Evolutionary conservation across 1,284 basidiomycete genomes (phyloP).

Genomic region (Rhizoctonia solani): DNA sequence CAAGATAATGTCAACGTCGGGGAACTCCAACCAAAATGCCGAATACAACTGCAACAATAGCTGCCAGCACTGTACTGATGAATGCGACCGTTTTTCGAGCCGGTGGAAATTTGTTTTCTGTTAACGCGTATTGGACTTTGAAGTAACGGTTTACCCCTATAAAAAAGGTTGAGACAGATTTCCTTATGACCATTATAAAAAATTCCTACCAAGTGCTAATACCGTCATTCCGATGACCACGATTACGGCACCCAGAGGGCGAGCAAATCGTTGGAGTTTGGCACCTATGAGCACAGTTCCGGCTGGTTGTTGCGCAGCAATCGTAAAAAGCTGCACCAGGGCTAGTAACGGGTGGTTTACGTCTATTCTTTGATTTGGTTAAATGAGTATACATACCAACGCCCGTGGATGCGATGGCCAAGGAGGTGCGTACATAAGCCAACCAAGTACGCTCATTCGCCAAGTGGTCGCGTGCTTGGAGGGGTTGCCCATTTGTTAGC

Average conservation of each 20-base stretch:
- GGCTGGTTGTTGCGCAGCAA: conserved; percentile 42
- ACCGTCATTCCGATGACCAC: conserved; percentile 58
- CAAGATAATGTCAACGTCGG: conserved; percentile 2
- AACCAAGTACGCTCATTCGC: conserved; percentile 51
- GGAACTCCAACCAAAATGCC: conserved; percentile 48
- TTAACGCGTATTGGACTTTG: conserved; percentile 57
- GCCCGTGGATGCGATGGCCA: conserved; percentile 59
- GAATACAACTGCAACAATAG: conserved; percentile 57
- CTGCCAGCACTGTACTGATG: conserved; percentile 52
- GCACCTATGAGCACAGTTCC: conserved; percentile 41
- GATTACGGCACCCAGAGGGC: conserved; percentile 59
- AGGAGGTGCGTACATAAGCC: conserved; percentile 51
- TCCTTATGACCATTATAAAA: background rate
- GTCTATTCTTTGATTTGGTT: background rate
- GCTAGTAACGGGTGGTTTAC: conserved; percentile 44
- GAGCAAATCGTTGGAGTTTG: conserved; percentile 51
- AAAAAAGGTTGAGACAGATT: background rate
- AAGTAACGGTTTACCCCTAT: conserved; percentile 61
- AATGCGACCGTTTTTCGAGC: conserved; percentile 54
- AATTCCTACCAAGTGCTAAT: conserved; percentile 53
- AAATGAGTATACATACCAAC: conserved; percentile 52
- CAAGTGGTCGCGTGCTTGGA: conserved; percentile 50
- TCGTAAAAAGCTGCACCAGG: conserved; percentile 61
- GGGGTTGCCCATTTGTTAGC: background rate
- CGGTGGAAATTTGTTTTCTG: conserved; percentile 60